These are phyloP conservation scores for Colletotrichum spinosum DNA, from an alignment of 2,329 filamentous ascomycete genomes.

Conservation along the genomic window DNA sequence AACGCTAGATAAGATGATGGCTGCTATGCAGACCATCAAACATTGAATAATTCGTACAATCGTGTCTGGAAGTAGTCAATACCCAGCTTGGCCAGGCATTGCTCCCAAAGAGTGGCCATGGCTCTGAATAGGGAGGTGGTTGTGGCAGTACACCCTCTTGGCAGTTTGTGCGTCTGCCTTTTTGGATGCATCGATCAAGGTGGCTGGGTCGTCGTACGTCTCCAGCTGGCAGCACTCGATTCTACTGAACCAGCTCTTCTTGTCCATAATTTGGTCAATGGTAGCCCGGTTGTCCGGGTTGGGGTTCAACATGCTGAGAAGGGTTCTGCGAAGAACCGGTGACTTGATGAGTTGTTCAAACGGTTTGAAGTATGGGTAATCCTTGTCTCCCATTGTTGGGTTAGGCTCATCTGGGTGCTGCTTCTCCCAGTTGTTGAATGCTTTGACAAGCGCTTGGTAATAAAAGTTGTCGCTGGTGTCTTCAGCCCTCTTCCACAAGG, in stretches of 20 bases:
- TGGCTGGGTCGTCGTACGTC: conserved; percentile 72
- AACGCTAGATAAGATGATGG: conserved; percentile 20
- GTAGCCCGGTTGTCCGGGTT: conserved; percentile 77
- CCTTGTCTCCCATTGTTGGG: conserved; percentile 61
- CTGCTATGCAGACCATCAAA: conserved; percentile 34
- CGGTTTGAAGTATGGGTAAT: conserved; percentile 73
- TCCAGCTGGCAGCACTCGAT: conserved; percentile 85
- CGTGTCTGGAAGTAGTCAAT: conserved; percentile 48
- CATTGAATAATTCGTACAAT: conserved; percentile 31
- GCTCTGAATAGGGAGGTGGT: conserved; percentile 63
- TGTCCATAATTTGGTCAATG: conserved; percentile 75
- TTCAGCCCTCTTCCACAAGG: conserved; percentile 79
- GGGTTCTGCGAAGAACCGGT: conserved; percentile 74
- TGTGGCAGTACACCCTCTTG: conserved; percentile 69
- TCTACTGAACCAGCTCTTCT: conserved; percentile 78
- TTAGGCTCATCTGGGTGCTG: conserved; percentile 57
- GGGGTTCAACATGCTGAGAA: conserved; percentile 87
- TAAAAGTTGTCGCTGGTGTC: conserved; percentile 58
- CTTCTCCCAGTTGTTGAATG: conserved; percentile 76
- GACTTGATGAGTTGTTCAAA: conserved; percentile 76
- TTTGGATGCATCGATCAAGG: conserved; percentile 72
- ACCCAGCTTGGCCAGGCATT: conserved; percentile 68
- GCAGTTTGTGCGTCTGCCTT: conserved; percentile 57
- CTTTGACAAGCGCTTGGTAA: conserved; percentile 73
- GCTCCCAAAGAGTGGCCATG: conserved; percentile 63